Evolutionary conservation across 768 basidiomycete species (phyloP).

Genomic region (Serendipita vermifera): DNA sequence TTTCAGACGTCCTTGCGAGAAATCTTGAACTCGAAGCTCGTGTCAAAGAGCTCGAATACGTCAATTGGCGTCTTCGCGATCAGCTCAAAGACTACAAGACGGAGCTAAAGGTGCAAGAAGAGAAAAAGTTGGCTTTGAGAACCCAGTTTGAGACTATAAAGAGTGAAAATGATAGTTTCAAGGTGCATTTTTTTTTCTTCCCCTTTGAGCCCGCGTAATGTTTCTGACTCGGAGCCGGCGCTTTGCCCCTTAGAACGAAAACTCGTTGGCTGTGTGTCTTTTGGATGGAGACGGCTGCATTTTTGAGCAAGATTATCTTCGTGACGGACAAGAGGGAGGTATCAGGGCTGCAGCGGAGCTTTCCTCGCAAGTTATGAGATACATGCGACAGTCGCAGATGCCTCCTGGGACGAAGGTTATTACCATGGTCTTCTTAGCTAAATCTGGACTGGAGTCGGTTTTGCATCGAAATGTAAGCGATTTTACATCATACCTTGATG

Average conservation of each 20-base stretch:
- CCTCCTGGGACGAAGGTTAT: not conserved
- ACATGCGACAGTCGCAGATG: not conserved
- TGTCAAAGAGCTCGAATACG: not conserved
- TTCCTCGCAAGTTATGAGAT: not conserved
- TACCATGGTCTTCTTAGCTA: slow-evolving; percentile 7
- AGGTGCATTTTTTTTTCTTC: not conserved
- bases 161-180: not conserved
- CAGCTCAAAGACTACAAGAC: not conserved
- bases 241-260: not conserved
- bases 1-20: not conserved
- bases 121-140: not conserved
- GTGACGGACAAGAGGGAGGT: slow-evolving; percentile 45
- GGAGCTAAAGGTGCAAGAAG: not conserved
- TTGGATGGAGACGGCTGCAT: slow-evolving; percentile 56
- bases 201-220: not conserved
- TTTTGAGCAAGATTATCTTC: slow-evolving; percentile 41
- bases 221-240: not conserved
- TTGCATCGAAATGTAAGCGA: not conserved
- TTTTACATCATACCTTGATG: no score
- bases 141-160: not conserved
- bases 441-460: not conserved
- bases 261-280: slow-evolving; percentile 32
- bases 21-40: not conserved
- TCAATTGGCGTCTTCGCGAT: not conserved
- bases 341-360: slow-evolving; percentile 32